Conservation (phyloP, 345 rosid species). For the Syzygium aqueum region DNA sequence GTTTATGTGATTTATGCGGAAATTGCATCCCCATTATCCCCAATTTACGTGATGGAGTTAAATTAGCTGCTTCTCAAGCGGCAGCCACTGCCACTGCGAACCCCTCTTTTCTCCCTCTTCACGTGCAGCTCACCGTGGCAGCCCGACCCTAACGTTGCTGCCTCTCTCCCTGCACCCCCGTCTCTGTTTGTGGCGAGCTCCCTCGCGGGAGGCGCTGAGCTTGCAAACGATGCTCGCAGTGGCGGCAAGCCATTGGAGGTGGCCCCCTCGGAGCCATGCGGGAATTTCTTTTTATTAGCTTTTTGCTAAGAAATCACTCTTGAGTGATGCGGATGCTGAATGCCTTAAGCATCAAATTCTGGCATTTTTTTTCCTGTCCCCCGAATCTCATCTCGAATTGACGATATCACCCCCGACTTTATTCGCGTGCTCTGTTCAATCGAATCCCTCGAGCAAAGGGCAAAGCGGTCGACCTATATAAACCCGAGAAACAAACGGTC, state of each 20-base stretch:
- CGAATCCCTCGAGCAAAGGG: not conserved
- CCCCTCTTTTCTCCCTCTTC: not conserved
- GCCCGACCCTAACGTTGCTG: not conserved
- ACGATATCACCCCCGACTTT: not conserved
- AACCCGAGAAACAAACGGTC: not conserved
- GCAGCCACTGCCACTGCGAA: not conserved
- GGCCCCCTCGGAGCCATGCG: not conserved
- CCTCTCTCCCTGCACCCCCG: not conserved
- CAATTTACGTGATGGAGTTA: not conserved
- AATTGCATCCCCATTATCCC: not conserved
- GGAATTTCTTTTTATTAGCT: not conserved
- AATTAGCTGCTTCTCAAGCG: not conserved
- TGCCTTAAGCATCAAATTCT: not conserved
- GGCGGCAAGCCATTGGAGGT: not conserved
- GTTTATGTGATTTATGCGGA: not conserved
- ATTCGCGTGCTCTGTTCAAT: not conserved
- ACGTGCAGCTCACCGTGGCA: not conserved
- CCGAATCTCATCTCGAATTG: not conserved
- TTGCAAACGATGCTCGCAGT: not conserved
- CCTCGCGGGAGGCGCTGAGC: not conserved
- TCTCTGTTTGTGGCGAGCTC: not conserved
- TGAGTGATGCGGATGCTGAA: not conserved
- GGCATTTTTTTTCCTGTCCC: not conserved
- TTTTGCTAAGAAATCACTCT: not conserved
- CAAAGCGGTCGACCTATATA: not conserved